Evolutionary conservation across 2,329 filamentous ascomycete species (phyloP).

Genomic region (Pseudogymnoascus sp.): DNA sequence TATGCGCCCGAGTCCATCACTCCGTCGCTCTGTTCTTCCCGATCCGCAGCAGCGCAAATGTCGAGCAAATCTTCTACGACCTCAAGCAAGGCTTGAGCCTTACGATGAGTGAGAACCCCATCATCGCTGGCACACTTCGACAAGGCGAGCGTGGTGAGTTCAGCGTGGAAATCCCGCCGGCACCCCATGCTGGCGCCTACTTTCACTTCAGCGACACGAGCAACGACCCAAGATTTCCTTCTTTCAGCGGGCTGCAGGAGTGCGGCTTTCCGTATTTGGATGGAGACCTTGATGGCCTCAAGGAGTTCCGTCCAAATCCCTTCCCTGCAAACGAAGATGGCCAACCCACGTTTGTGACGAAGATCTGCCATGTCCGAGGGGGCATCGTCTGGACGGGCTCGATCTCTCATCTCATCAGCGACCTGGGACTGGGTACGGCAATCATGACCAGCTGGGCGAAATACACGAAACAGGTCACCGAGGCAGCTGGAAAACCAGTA

Average conservation of each 20-base stretch:
- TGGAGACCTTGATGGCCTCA: conserved; percentile 6
- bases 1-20: conserved; percentile 3
- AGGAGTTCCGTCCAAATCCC: background rate
- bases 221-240: background rate
- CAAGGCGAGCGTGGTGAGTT: background rate
- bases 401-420: background rate
- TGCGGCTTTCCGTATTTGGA: background rate
- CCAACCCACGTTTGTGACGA: background rate
- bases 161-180: background rate
- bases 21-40: background rate
- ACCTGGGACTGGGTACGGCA: background rate
- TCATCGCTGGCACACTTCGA: background rate
- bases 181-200: background rate
- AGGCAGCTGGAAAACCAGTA: background rate
- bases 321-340: background rate
- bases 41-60: background rate
- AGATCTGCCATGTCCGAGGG: background rate
- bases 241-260: background rate
- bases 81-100: background rate
- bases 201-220: background rate
- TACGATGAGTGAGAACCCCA: background rate
- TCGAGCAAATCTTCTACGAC: background rate
- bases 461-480: conserved; percentile 3
- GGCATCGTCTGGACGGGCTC: conserved; percentile 1
- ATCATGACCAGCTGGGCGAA: background rate